phyloP scores from a whole-genome alignment of 148 eudicot species.

The Limonium bicolor region DNA sequence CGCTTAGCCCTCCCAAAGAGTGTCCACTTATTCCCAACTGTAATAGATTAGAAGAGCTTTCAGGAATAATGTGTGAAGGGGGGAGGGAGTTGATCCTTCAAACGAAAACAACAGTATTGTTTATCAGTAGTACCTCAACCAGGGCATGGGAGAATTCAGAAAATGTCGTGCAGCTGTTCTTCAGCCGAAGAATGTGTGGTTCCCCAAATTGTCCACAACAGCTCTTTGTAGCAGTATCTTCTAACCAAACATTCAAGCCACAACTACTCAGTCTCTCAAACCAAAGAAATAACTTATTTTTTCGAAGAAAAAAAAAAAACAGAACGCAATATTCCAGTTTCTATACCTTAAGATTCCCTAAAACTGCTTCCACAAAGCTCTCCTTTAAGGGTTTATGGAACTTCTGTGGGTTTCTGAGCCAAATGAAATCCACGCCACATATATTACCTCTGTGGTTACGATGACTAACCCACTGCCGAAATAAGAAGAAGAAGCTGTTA shows the following conservation, averaged over 20 bases:
- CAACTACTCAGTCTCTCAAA: not conserved
- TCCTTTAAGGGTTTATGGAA: slow-evolving; percentile 19
- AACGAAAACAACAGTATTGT: not conserved
- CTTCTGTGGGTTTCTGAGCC: slow-evolving; percentile 27
- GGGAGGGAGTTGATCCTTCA: not conserved
- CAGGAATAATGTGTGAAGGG: not conserved
- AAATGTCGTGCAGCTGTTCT: slow-evolving; percentile 18
- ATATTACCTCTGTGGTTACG: slow-evolving; percentile 43
- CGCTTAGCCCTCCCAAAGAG: slow-evolving; percentile 14
- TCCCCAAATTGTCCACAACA: slow-evolving; percentile 8
- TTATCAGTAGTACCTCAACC: slow-evolving; percentile 18
- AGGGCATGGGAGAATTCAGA: slow-evolving; percentile 24
- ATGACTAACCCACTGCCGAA: slow-evolving; percentile 43
- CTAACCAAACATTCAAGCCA: not conserved
- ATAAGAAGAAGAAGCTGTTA: not conserved
- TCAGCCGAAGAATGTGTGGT: slow-evolving; percentile 11
- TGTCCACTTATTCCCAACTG: slow-evolving; percentile 26
- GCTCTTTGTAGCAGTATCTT: slow-evolving; percentile 22
- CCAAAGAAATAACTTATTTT: not conserved
- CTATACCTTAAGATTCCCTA: slow-evolving; percentile 30
- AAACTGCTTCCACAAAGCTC: slow-evolving; percentile 30
- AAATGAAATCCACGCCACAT: slow-evolving; percentile 45
- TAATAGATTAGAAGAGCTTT: not conserved
- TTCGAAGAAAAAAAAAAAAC: not conserved
- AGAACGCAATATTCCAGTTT: not conserved